Percentiles rank a stretch among this genome's conserved stretches.
These are phyloP conservation scores for Fusarium sp. DNA, from an alignment of 2,329 filamentous ascomycete species.

Conservation along the genomic window DNA sequence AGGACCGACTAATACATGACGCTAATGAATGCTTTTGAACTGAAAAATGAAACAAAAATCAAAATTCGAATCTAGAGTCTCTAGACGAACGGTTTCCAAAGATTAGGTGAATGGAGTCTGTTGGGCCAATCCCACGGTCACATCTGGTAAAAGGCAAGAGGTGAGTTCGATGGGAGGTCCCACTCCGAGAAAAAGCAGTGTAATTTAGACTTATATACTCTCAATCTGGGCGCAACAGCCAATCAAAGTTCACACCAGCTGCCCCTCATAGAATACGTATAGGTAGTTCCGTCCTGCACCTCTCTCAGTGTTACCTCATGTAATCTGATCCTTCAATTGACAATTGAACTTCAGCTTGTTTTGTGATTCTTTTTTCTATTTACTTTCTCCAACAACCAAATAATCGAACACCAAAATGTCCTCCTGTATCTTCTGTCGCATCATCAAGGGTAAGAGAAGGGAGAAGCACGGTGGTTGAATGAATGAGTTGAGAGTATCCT, in stretches of 20 bases:
- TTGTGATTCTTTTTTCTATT: background rate
- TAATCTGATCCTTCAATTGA: background rate
- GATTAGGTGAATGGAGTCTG: constrained; percentile 61
- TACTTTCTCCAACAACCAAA: background rate
- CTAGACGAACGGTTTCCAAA: constrained; percentile 56
- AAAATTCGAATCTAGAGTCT: constrained; percentile 53
- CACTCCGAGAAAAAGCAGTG: constrained; percentile 58
- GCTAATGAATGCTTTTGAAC: rapidly evolving
- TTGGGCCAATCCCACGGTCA: constrained; percentile 70
- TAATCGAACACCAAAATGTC: constrained; percentile 12
- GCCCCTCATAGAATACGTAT: background rate
- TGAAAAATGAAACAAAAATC: constrained; percentile 32
- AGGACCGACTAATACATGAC: rapidly evolving
- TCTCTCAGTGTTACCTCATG: background rate
- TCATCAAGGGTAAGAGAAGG: constrained; percentile 78
- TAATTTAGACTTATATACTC: constrained; percentile 37
- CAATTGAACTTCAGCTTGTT: background rate
- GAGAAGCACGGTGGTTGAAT: background rate
- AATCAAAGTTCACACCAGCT: background rate
- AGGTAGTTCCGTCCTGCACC: background rate
- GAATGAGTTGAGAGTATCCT: background rate
- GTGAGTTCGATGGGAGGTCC: constrained; percentile 77
- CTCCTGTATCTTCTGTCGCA: constrained; percentile 95
- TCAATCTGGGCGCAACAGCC: rapidly evolving
- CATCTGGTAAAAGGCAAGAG: constrained; percentile 85